These are phyloP conservation scores for Mucor mucedo DNA, from an alignment of 371 early-diverging fungal genomes.

Conservation along the genomic window DNA sequence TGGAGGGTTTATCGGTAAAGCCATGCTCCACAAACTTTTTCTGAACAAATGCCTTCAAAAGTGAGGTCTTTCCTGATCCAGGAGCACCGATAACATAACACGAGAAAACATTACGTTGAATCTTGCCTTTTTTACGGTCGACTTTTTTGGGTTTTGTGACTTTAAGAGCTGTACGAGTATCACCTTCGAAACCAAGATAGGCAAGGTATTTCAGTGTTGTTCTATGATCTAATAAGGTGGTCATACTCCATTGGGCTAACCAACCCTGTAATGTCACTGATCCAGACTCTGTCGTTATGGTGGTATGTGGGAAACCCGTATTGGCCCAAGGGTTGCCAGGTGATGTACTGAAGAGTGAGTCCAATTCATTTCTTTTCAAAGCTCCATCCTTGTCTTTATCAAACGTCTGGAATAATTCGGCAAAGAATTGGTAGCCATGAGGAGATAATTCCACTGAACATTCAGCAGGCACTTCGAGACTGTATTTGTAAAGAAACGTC, in stretches of 20 bases:
- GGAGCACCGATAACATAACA: slow-evolving; percentile 94
- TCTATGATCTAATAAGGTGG: slow-evolving; percentile 88
- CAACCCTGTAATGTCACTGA: slow-evolving; percentile 95
- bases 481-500: slow-evolving; percentile 19
- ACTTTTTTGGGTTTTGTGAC: slow-evolving; percentile 66
- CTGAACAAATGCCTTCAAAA: slow-evolving; percentile 84
- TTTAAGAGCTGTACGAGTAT: slow-evolving; percentile 74
- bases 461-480: slow-evolving; percentile 86
- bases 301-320: slow-evolving; percentile 88
- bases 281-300: slow-evolving; percentile 87
- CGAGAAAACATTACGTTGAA: slow-evolving; percentile 87
- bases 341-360: slow-evolving; percentile 83
- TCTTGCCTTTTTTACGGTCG: slow-evolving; percentile 82
- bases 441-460: slow-evolving; percentile 93
- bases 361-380: slow-evolving; percentile 81
- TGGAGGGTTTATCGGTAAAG: slow-evolving; percentile 70
- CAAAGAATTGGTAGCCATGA: slow-evolving; percentile 93
- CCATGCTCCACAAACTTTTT: slow-evolving; percentile 72
- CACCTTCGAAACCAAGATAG: slow-evolving; percentile 92
- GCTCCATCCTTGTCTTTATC: slow-evolving; percentile 98
- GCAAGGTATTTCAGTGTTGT: slow-evolving; percentile 92
- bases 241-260: slow-evolving; percentile 98
- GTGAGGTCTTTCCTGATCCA: slow-evolving; percentile 91
- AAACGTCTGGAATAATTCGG: slow-evolving; percentile 90
- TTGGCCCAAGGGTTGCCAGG: slow-evolving; percentile 92